Conservation (phyloP, 1,284 basidiomycete species). For the Fistulina hepatica region DNA sequence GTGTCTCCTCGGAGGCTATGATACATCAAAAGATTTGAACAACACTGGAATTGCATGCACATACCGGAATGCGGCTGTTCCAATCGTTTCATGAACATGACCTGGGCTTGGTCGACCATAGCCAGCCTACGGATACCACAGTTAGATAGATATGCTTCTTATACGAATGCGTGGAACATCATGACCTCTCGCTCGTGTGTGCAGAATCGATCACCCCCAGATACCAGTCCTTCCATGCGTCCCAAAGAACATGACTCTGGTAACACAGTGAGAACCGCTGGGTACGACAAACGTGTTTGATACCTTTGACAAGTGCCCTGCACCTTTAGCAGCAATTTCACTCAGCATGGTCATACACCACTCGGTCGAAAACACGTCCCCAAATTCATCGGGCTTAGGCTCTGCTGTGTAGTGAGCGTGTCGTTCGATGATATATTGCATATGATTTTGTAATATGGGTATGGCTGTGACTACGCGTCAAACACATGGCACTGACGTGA, state of each 20-base stretch:
- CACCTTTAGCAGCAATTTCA: constrained; percentile 46
- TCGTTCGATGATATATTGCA: constrained; percentile 53
- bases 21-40: neutral
- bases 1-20: constrained; percentile 66
- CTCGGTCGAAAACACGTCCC: constrained; percentile 41
- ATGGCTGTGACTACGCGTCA: constrained; percentile 41
- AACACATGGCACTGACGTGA: constrained; percentile 6
- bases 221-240: constrained; percentile 67
- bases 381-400: constrained; percentile 35
- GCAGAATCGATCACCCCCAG: constrained; percentile 44
- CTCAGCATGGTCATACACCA: constrained; percentile 50
- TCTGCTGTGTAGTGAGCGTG: constrained; percentile 36
- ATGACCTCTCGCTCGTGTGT: constrained; percentile 37
- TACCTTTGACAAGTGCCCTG: constrained; percentile 52
- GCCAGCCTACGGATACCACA: constrained; percentile 21
- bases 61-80: constrained; percentile 61
- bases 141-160: neutral
- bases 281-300: neutral
- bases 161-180: neutral
- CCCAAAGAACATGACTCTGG: constrained; percentile 68
- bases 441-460: constrained; percentile 56
- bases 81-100: constrained; percentile 45
- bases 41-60: constrained; percentile 13
- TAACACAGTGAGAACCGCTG: constrained; percentile 8
- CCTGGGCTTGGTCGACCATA: constrained; percentile 36